Conservation (phyloP, 1,139 yeast genomes). For the Suhomyces wounanorum region DNA sequence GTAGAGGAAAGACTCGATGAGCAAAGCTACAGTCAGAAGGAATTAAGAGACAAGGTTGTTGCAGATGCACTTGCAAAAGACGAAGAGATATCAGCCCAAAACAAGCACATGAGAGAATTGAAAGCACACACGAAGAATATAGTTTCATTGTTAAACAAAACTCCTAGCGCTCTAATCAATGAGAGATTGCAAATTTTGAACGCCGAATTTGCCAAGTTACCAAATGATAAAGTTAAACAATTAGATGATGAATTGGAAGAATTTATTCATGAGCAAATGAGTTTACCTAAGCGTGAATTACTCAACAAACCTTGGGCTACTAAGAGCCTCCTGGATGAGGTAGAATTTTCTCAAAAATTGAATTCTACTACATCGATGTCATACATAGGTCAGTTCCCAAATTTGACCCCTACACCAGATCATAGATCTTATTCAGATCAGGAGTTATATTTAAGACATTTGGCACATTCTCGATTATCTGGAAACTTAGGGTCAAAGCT, state of each 20-base stretch:
- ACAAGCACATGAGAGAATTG: conserved; percentile 41
- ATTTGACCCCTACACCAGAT: conserved; percentile 47
- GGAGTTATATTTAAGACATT: conserved; percentile 74
- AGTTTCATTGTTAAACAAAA: conserved; percentile 37
- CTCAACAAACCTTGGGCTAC: conserved; percentile 41
- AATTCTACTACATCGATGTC: conserved; percentile 37
- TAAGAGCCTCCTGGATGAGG: conserved; percentile 11
- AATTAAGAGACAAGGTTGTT: conserved; percentile 42
- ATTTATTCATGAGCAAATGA: conserved; percentile 38
- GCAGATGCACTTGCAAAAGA: conserved; percentile 50
- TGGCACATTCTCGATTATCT: conserved; percentile 49
- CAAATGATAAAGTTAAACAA: conserved; percentile 38
- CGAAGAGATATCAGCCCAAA: conserved; percentile 41
- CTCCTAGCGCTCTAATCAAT: conserved; percentile 35
- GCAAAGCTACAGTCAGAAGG: conserved; percentile 26
- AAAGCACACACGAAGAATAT: conserved; percentile 30
- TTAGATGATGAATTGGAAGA: conserved; percentile 48
- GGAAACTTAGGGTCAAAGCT: conserved; percentile 68
- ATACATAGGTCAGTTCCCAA: conserved; percentile 37
- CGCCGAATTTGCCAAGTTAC: conserved; percentile 30
- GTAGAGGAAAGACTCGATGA: conserved; percentile 7
- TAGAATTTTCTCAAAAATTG: conserved; percentile 20
- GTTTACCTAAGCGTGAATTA: conserved; percentile 34
- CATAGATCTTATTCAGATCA: conserved; percentile 62
- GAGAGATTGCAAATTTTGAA: conserved; percentile 36